These are phyloP conservation scores for Suillus subaureus DNA, from an alignment of 768 basidiomycete genomes.

Conservation along the genomic window DNA sequence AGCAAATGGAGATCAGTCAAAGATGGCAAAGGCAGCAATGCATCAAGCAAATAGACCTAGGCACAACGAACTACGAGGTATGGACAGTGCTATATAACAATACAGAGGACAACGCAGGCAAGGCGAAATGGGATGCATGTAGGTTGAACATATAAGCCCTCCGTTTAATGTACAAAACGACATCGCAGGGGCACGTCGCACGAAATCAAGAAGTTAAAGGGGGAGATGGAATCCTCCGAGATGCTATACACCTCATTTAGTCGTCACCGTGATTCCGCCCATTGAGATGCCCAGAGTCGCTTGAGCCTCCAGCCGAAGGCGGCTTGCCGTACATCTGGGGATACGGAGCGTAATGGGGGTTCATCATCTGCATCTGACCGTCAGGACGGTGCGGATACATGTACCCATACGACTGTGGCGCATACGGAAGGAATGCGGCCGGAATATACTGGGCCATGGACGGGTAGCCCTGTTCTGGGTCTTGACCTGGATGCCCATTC, in stretches of 20 bases:
- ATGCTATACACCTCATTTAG: conserved; percentile 28
- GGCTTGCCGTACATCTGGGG: conserved; percentile 42
- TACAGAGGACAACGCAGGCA: conserved; percentile 30
- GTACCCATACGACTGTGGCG: conserved; percentile 50
- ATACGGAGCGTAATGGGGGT: conserved; percentile 42
- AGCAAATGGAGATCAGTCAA: conserved; percentile 8
- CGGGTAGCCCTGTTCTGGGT: conserved; percentile 43
- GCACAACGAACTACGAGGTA: conserved; percentile 27
- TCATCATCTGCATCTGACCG: conserved; percentile 37
- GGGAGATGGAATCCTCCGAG: conserved; percentile 18
- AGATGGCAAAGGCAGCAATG: conserved; percentile 22
- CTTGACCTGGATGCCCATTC: conserved; percentile 40
- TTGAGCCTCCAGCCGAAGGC: conserved; percentile 35
- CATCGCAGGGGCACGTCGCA: conserved; percentile 20
- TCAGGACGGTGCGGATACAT: conserved; percentile 45
- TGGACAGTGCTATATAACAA: conserved; percentile 26
- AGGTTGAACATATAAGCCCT: conserved; percentile 17
- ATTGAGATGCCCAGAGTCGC: conserved; percentile 23
- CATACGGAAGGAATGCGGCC: conserved; percentile 48
- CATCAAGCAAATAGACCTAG: conserved; percentile 21
- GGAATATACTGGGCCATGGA: conserved; percentile 48
- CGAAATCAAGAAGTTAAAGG: conserved; percentile 10
- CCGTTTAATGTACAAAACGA: conserved; percentile 29
- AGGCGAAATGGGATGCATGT: conserved; percentile 18
- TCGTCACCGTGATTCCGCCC: conserved; percentile 34